Evolutionary conservation across 2,329 filamentous ascomycete species (phyloP).

Genomic region (Fusarium haematococcum): DNA sequence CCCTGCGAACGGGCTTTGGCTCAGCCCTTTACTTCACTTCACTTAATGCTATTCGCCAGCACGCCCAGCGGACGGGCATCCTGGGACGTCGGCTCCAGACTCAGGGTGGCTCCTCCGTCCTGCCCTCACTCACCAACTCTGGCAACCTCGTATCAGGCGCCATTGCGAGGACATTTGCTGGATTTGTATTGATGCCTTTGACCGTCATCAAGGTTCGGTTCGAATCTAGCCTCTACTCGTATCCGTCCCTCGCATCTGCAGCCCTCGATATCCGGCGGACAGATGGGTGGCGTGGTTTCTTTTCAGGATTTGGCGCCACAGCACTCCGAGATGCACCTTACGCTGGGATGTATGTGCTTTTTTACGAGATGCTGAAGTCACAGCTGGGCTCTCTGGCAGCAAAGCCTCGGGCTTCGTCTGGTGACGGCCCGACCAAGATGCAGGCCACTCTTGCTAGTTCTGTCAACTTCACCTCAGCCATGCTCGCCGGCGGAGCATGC

Average conservation of each 20-base stretch:
- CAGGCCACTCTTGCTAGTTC: conserved; percentile 59
- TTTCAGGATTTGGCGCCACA: conserved; percentile 93
- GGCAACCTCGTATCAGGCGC: conserved; percentile 90
- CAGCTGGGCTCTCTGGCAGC: conserved; percentile 56
- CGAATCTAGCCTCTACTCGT: conserved; percentile 87
- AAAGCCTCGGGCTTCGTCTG: conserved; percentile 12
- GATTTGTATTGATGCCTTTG: conserved; percentile 93
- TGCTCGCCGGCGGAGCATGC: conserved; percentile 82
- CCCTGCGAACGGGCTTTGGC: conserved; percentile 92
- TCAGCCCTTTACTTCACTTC: conserved; percentile 94
- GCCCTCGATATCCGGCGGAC: conserved; percentile 77
- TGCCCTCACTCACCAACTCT: conserved; percentile 85
- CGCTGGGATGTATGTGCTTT: conserved; percentile 91
- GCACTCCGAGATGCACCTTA: conserved; percentile 96
- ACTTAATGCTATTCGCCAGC: conserved; percentile 84
- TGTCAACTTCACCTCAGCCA: conserved; percentile 88
- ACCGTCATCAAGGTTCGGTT: conserved; percentile 98
- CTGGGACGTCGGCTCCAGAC: conserved; percentile 38
- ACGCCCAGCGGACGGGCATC: conserved; percentile 54
- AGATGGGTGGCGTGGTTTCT: conserved; percentile 86
- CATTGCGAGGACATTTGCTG: conserved; percentile 84
- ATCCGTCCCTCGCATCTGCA: conserved; percentile 80
- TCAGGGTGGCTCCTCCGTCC: conserved; percentile 69
- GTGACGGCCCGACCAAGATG: conserved; percentile 43
- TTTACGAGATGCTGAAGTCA: conserved; percentile 88